Base-by-base conservation (phyloP, 148 eudicot genomes). In the Beta vulgaris region DNA sequence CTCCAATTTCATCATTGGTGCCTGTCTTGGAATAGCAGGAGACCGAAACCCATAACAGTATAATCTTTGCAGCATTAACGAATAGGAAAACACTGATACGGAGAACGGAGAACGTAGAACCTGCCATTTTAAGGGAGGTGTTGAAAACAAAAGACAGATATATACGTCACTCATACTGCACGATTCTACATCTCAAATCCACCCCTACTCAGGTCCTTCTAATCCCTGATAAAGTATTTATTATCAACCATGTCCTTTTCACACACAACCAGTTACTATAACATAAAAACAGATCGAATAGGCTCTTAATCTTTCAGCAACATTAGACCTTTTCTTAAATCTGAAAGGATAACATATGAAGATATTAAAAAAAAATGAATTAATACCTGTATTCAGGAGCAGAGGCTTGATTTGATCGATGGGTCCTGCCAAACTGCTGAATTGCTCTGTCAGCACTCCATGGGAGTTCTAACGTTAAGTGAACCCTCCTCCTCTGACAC, bases 391-490 rank as follows among this genome's bases (percentile, higher is more conserved):
- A 95, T 84, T 95, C 91, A 46, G 99, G 99, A 60, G 99, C 99
- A 66, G 97, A 95, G 68, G 97, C 88, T 86, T 95, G 99, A 86
- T 95, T 95, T 59, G 99, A 95, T 73, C 99, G 89, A 75, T 95
- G 99, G 46, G 99, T 95, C 87, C 99, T 88, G 37, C 99, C 99
- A 78, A 95, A 92, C 75, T 95, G 99, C 84, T 95, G 99, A 83
- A 95, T 95, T 69, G 99, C 99, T 81, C 94, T 85, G 81, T 95
- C 99, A 79, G 99, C 99, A 83, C 99, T 92, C 99, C 99, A 95
- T 26, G 99, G 99, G 68, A 95, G 85, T 82, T 95, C 99, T 78
- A 95, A 84, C 44, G 99, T 95, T 76, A 95, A 59, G 84, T 95
- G 99, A 77, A 95, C 99, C 76, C 99, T 85, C 83, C 99, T 87